Conservation (phyloP, 192 early-diverging fungal species). For the Martensiomyces pterosporus region DNA sequence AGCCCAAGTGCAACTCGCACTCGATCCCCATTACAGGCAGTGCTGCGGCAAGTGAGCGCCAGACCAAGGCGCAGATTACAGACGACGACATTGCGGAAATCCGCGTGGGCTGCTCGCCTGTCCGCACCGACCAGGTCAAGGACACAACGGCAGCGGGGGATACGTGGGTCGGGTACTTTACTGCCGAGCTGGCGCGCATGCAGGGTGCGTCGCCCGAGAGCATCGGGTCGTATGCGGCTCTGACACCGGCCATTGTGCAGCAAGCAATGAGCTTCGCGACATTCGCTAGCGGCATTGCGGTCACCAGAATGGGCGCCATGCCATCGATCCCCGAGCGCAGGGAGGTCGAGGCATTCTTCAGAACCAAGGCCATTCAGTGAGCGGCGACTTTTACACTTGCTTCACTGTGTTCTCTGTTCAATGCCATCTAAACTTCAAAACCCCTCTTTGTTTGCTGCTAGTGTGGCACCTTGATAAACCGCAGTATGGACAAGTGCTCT, state of each 20-base stretch:
- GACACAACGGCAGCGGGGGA: slow-evolving; percentile 51
- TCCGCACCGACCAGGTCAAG: slow-evolving; percentile 18
- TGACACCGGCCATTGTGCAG: slow-evolving; percentile 32
- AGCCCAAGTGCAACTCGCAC: slow-evolving; percentile 16
- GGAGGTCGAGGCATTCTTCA: slow-evolving; percentile 28
- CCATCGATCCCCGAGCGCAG: slow-evolving; percentile 34
- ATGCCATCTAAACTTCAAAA: not conserved
- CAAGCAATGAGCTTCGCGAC: slow-evolving; percentile 38
- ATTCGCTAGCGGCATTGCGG: slow-evolving; percentile 32
- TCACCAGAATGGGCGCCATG: slow-evolving; percentile 37
- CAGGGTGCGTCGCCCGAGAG: slow-evolving; percentile 36
- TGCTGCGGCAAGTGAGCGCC: not conserved
- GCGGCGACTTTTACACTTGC: too few species aligned
- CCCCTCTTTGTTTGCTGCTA: not conserved
- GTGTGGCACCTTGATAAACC: slow-evolving; percentile 23
- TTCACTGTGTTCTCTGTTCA: not conserved
- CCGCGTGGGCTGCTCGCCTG: slow-evolving; percentile 19
- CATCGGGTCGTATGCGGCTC: slow-evolving; percentile 16
- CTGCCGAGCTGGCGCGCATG: slow-evolving; percentile 30
- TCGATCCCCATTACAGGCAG: slow-evolving; percentile 14
- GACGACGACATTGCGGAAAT: slow-evolving; percentile 13
- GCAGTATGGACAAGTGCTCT: slow-evolving; percentile 29
- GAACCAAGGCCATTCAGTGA: slow-evolving; percentile 5
- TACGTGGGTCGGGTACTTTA: slow-evolving; percentile 52
- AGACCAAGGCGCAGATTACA: not conserved